Evolutionary conservation across 345 rosid genomes (phyloP).

Genomic region (Theobroma cacao): DNA sequence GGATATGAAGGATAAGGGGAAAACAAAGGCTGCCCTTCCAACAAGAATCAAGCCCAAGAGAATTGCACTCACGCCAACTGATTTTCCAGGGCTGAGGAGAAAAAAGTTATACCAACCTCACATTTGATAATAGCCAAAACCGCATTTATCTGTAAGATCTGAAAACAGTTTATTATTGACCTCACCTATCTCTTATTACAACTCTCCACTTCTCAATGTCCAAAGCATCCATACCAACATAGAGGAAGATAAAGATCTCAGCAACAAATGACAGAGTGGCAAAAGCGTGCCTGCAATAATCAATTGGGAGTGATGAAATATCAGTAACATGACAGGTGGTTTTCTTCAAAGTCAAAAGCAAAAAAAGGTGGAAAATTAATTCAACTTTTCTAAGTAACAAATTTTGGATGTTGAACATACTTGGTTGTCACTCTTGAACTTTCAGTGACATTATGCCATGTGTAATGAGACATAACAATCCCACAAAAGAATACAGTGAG

Average conservation of each 20-base stretch:
- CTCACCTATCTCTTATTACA: constrained; percentile 77
- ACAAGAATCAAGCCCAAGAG: constrained; percentile 72
- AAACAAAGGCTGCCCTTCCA: constrained; percentile 90
- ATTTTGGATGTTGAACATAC: constrained; percentile 36
- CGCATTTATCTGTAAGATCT: not conserved
- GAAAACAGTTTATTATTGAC: constrained; percentile 1
- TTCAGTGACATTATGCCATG: constrained; percentile 94
- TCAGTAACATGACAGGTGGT: constrained; percentile 10
- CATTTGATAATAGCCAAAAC: not conserved
- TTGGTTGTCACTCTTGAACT: constrained; percentile 90
- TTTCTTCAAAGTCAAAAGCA: not conserved
- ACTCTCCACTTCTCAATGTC: constrained; percentile 90
- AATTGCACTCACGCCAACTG: constrained; percentile 70
- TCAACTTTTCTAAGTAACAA: constrained; percentile 1
- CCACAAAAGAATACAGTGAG: constrained; percentile 97
- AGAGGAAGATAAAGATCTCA: constrained; percentile 94
- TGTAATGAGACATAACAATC: constrained; percentile 94
- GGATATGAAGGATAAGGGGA: constrained; percentile 80
- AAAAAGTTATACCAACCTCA: constrained; percentile 5
- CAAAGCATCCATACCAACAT: constrained; percentile 98
- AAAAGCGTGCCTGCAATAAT: constrained; percentile 70
- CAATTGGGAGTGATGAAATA: not conserved
- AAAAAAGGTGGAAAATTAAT: not conserved
- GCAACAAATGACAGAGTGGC: constrained; percentile 89
- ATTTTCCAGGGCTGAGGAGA: constrained; percentile 67